These are phyloP conservation scores for Metarhizium humberi DNA, from an alignment of 2,329 filamentous ascomycete genomes.

Conservation along the genomic window DNA sequence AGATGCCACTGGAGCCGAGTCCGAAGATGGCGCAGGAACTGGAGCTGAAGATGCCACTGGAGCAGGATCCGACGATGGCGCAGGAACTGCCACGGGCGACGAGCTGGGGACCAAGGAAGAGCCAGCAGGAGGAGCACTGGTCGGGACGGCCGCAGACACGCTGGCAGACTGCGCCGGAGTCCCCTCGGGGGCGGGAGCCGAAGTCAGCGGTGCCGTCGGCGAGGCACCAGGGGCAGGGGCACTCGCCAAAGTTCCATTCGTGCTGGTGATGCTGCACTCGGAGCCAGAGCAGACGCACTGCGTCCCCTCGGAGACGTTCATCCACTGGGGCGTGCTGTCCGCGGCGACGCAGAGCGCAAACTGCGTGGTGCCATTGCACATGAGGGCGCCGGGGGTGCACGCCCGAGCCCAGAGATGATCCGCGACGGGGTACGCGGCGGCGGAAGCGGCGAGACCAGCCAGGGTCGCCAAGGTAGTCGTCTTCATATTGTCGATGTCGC, in stretches of 20 bases:
- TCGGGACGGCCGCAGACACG: no score
- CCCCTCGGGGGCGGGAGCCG: not conserved
- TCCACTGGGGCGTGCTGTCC: not conserved
- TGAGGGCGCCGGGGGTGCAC: conserved; percentile 1
- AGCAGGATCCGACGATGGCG: no score
- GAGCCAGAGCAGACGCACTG: not conserved
- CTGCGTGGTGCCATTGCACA: conserved; percentile 1
- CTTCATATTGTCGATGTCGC: not conserved
- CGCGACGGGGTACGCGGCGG: conserved; percentile 1
- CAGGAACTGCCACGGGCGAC: no score
- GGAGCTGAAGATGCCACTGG: no score
- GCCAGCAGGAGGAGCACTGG: no score
- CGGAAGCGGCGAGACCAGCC: not conserved
- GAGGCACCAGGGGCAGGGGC: not conserved
- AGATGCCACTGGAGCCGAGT: no score
- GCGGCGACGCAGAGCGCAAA: conserved; percentile 1
- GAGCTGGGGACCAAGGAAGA: no score
- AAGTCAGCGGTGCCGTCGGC: not conserved
- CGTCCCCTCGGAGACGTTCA: conserved; percentile 1
- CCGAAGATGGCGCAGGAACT: no score
- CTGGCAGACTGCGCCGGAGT: no score
- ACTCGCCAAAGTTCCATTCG: no score
- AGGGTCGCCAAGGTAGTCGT: not conserved
- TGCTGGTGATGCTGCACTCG: not conserved
- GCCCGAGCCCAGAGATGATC: not conserved